Conservation (phyloP, 331 rosid species). For the Quercus tomentella region DNA sequence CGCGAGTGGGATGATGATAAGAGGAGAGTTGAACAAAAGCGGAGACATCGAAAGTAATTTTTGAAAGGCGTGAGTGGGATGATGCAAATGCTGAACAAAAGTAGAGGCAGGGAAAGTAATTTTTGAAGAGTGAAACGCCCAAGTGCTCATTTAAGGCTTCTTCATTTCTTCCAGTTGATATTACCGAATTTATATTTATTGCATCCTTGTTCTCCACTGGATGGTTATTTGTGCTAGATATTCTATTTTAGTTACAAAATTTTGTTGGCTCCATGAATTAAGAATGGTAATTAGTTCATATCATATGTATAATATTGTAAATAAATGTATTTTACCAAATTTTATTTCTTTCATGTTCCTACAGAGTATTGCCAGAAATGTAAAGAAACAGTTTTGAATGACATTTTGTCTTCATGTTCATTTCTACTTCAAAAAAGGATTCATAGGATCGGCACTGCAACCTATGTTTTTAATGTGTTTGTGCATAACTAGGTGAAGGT, state of each 20-base stretch:
- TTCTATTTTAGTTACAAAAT: conserved; percentile 4
- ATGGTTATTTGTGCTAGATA: conserved; percentile 10
- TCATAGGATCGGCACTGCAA: too few relatives aligned
- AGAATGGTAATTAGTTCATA: conserved; percentile 4
- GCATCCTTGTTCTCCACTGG: conserved; percentile 11
- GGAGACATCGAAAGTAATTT: conserved; percentile 83
- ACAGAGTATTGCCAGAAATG: neutral
- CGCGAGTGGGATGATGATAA: conserved; percentile 97
- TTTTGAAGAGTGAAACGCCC: neutral
- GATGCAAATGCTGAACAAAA: conserved; percentile 76
- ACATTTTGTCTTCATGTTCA: neutral
- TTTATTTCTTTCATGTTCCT: neutral
- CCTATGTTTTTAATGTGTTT: too few relatives aligned
- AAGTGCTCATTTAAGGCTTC: conserved; percentile 8
- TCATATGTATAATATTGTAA: conserved; percentile 49
- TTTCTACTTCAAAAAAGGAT: neutral
- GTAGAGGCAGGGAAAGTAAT: conserved; percentile 84
- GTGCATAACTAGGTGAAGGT: too few relatives aligned
- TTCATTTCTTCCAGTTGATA: conserved; percentile 10
- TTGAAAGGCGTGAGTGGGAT: conserved; percentile 66
- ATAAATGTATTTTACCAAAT: conserved; percentile 20
- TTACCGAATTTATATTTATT: neutral
- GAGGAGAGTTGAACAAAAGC: conserved; percentile 89
- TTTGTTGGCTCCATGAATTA: conserved; percentile 13
- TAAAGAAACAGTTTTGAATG: neutral